Evolutionary conservation across 2,329 filamentous ascomycete genomes (phyloP).

Genomic region (Penicillium nordicum): DNA sequence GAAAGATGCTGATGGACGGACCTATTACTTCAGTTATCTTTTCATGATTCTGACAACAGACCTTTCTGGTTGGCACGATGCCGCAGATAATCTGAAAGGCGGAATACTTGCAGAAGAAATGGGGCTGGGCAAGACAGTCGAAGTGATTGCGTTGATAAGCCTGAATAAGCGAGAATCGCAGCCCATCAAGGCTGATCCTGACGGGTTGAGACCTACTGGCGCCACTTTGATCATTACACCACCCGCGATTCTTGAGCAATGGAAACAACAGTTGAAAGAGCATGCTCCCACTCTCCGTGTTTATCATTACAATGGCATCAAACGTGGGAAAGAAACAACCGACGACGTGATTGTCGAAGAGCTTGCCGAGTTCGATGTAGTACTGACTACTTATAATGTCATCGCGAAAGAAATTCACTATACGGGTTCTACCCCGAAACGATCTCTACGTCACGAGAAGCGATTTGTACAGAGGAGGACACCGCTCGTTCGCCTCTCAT

Average conservation of each 20-base stretch:
- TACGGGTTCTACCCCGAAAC: conserved; percentile 65
- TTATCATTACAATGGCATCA: conserved; percentile 56
- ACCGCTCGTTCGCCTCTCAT: conserved; percentile 74
- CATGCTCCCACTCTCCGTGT: conserved; percentile 58
- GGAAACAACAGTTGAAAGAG: conserved; percentile 56
- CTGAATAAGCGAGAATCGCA: conserved; percentile 34
- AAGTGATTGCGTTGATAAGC: conserved; percentile 47
- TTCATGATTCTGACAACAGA: conserved; percentile 41
- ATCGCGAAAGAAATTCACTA: conserved; percentile 80
- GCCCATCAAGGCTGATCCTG: conserved; percentile 15
- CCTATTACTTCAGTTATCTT: conserved; percentile 43
- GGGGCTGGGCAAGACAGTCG: conserved; percentile 51
- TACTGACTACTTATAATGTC: conserved; percentile 63
- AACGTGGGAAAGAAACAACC: conserved; percentile 31
- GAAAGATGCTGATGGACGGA: conserved; percentile 37
- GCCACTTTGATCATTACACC: conserved; percentile 64
- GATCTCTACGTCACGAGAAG: conserved; percentile 63
- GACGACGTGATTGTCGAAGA: conserved; percentile 46
- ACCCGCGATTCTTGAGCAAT: conserved; percentile 59
- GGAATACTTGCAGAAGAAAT: conserved; percentile 52
- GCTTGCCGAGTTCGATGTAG: conserved; percentile 52
- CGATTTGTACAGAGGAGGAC: conserved; percentile 66
- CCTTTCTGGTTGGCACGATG: conserved; percentile 33
- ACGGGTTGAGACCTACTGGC: conserved; percentile 41
- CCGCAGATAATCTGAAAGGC: conserved; percentile 33